phyloP scores from a whole-genome alignment of 805 yeast species.

The Saturnispora saitoi region DNA sequence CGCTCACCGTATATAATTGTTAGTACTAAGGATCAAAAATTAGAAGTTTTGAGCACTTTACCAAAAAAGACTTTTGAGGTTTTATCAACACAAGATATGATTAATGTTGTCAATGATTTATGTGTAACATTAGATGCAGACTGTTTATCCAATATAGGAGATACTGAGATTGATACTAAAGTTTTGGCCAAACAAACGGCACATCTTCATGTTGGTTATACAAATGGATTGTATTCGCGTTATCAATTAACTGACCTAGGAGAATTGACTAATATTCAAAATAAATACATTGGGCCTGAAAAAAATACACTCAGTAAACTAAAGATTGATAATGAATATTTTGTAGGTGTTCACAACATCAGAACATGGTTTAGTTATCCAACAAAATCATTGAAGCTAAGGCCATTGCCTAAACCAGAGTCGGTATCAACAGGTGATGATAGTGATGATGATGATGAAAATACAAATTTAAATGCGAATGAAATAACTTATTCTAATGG shows the following conservation, averaged over 20 bases:
- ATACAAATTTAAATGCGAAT: conserved; percentile 1
- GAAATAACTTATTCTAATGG: conserved; percentile 1
- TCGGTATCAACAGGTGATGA: conserved; percentile 30
- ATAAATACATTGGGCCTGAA: conserved; percentile 64
- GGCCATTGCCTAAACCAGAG: conserved; percentile 38
- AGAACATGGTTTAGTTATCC: conserved; percentile 48
- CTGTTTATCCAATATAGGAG: conserved; percentile 20
- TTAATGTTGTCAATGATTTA: conserved; percentile 37
- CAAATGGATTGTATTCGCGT: conserved; percentile 72
- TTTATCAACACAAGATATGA: conserved; percentile 56
- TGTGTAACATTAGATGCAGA: conserved; percentile 20
- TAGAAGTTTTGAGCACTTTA: conserved; percentile 58
- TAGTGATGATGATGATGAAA: no score
- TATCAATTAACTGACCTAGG: conserved; percentile 58
- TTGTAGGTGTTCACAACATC: conserved; percentile 43
- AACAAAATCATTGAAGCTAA: conserved; percentile 28
- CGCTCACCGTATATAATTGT: conserved; percentile 55
- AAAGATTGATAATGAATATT: conserved; percentile 24
- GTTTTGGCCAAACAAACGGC: conserved; percentile 9
- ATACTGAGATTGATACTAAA: conserved; percentile 7
- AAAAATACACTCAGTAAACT: conserved; percentile 45
- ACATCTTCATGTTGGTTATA: conserved; percentile 68
- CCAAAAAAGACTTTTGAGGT: conserved; percentile 51
- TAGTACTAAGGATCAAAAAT: conserved; percentile 61
- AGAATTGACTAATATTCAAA: conserved; percentile 50